phyloP scores from a whole-genome alignment of 805 yeast genomes.

The Pichia cabralensis region DNA sequence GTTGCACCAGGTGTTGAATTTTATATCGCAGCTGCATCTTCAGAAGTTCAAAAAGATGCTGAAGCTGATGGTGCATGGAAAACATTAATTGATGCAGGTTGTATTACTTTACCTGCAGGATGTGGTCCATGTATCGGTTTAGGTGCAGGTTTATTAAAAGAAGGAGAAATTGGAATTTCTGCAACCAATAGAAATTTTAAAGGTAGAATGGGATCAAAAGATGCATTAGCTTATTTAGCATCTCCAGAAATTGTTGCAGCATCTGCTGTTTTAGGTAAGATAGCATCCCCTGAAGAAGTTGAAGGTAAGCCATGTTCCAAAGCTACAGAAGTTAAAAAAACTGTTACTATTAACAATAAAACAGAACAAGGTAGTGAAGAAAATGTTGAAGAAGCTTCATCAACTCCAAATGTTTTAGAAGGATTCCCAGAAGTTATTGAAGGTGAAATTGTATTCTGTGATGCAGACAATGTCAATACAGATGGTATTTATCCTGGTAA shows the following conservation, averaged over 20 bases:
- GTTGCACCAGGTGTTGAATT: slow-evolving; percentile 88
- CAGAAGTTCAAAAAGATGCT: slow-evolving; percentile 87
- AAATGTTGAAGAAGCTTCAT: slow-evolving; percentile 23
- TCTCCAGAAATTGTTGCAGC: slow-evolving; percentile 99
- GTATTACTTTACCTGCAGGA: slow-evolving; percentile 92
- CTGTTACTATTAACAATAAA: slow-evolving; percentile 25
- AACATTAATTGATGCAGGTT: slow-evolving; percentile 82
- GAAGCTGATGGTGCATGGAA: slow-evolving; percentile 91
- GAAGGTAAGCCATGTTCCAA: slow-evolving; percentile 44
- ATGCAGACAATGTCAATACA: slow-evolving; percentile 93
- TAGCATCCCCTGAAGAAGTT: slow-evolving; percentile 86
- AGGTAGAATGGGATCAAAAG: slow-evolving; percentile 98
- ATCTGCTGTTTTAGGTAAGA: slow-evolving; percentile 89
- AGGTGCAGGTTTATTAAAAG: slow-evolving; percentile 87
- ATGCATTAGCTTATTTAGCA: slow-evolving; percentile 90
- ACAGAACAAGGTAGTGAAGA: slow-evolving; percentile 14
- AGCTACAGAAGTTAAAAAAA: slow-evolving; percentile 39
- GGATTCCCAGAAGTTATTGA: slow-evolving; percentile 86
- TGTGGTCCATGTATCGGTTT: slow-evolving; percentile 99
- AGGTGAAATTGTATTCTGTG: slow-evolving; percentile 92
- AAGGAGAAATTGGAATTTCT: slow-evolving; percentile 96
- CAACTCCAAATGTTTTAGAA: slow-evolving; percentile 59
- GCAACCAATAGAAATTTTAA: slow-evolving; percentile 98
- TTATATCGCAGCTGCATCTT: slow-evolving; percentile 95
- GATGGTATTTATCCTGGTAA: slow-evolving; percentile 99